Evolutionary conservation across 371 early-diverging fungal species (phyloP), one percentile per base, ranked within the genome.

Genomic region (Encephalitozoon romaleae): DNA sequence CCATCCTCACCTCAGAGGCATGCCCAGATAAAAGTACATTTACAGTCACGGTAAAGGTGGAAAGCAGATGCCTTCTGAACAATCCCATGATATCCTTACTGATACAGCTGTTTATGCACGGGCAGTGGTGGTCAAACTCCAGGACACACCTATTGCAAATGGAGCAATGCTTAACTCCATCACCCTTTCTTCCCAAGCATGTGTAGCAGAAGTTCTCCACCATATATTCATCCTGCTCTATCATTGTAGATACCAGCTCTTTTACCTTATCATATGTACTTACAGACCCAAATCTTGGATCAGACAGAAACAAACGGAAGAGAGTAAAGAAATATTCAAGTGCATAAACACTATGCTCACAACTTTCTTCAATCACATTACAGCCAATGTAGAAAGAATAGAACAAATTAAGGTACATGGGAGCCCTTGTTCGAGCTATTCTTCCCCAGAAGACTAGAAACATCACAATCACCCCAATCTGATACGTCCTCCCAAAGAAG

Each of bases 61-160:
- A 47, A 18, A 47, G 49, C n/a, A 47, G 49, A 21, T 47, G 49
- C 18, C 21, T 18, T 8, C 21, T 4, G 21, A 47, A 47, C 21
- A 47, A 18, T 18, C 15, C 21, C 21, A 21, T 21, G 21, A 18
- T 12, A 1, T 64, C 51, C 42, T 49, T 65, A 12, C 25, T 32
- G 30, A 78, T 32, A 42, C 78, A 78, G 5, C 41, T 78, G 34
- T 78, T 65, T 43, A 78, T 42, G 25, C 55, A 78, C 9, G 63
- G 78, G 49, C 78, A 78, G 34, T 78, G 78, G 23, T 78, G 73
- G 45, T 71, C 38, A 32, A 49, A 21, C 39, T 30, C 26, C 38
- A 49, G n/a, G 12, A 78, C 26, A 59, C 78, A 78, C 28, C 42
- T 53, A 21, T 67, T 38, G 45, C 78, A 78, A 4, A 59, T 54